phyloP scores from a whole-genome alignment of 495 filamentous ascomycete species.

The Hypoxylon rickii region DNA sequence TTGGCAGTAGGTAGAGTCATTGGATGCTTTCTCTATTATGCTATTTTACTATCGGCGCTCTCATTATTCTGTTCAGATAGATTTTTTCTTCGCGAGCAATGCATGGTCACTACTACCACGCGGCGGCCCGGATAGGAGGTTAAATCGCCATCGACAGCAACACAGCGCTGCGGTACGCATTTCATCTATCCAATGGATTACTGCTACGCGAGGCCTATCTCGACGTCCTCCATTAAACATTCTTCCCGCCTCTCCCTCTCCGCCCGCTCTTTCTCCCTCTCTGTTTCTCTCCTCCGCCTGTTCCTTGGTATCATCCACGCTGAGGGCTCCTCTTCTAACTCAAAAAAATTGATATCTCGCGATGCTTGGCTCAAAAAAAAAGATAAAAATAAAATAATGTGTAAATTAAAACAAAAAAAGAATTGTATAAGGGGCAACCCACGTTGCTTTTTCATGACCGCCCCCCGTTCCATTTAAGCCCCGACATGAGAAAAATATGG shows the following conservation, averaged over 20 bases:
- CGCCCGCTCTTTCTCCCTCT: background rate
- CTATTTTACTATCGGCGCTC: too few species aligned
- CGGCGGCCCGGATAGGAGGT: too few species aligned
- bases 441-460: background rate
- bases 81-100: background rate
- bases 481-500: too few species aligned
- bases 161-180: too few species aligned
- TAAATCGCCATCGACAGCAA: background rate
- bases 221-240: constrained; percentile 13
- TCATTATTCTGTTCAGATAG: too few species aligned
- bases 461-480: too few species aligned
- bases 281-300: too few species aligned
- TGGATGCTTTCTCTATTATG: too few species aligned
- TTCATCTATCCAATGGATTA: constrained; percentile 26
- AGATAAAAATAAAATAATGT: background rate
- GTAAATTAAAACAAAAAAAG: constrained; percentile 14
- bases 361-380: constrained; percentile 15
- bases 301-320: constrained; percentile 27
- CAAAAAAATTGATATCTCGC: background rate
- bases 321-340: constrained; percentile 10
- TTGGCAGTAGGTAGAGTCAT: too few species aligned
- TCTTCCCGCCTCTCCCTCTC: background rate
- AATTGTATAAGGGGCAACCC: background rate
- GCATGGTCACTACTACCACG: background rate
- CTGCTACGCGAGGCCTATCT: constrained; percentile 15